A percentile compares a stretch with the other conserved stretches of the same genome.
phyloP scores from a whole-genome alignment of 495 filamentous ascomycete species.

The Trichodelitschia bisporula region DNA sequence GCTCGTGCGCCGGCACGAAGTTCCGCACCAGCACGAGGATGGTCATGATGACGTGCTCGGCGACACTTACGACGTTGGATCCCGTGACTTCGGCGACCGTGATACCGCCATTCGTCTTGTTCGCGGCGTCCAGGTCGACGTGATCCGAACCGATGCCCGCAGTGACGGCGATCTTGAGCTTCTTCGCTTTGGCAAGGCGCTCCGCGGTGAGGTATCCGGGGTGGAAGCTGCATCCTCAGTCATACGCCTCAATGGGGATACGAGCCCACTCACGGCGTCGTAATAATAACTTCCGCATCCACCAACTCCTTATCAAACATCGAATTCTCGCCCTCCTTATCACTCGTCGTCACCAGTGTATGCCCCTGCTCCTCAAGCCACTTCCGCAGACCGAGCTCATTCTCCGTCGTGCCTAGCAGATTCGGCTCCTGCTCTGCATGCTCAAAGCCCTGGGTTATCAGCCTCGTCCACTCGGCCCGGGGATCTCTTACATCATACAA shows the following conservation, averaged over 20 bases:
- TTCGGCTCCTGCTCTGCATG: constrained; percentile 55
- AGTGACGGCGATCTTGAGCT: constrained; percentile 82
- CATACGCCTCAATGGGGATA: constrained; percentile 4
- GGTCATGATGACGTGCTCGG: constrained; percentile 79
- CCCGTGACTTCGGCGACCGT: constrained; percentile 95
- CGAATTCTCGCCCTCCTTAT: constrained; percentile 88
- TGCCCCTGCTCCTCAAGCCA: constrained; percentile 94
- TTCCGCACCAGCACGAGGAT: constrained; percentile 92
- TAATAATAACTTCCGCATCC: constrained; percentile 96
- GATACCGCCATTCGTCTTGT: constrained; percentile 93
- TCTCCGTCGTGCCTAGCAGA: constrained; percentile 87
- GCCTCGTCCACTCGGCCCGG: background rate
- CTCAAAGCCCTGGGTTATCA: constrained; percentile 30
- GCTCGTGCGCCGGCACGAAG: constrained; percentile 93
- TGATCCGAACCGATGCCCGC: constrained; percentile 97
- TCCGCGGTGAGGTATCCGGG: constrained; percentile 94
- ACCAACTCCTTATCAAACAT: constrained; percentile 86
- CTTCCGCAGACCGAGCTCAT: constrained; percentile 86
- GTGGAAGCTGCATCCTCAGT: constrained; percentile 47
- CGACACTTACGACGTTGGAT: constrained; percentile 22
- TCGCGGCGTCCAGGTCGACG: constrained; percentile 88
- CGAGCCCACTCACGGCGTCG: constrained; percentile 53
- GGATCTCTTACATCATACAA: constrained; percentile 43
- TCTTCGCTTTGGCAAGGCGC: constrained; percentile 93
- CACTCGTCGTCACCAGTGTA: constrained; percentile 85